Evolutionary conservation across 2,329 filamentous ascomycete species (phyloP), one percentile per base, ranked within the genome.

Genomic region (Nigrospora osmanthi): DNA sequence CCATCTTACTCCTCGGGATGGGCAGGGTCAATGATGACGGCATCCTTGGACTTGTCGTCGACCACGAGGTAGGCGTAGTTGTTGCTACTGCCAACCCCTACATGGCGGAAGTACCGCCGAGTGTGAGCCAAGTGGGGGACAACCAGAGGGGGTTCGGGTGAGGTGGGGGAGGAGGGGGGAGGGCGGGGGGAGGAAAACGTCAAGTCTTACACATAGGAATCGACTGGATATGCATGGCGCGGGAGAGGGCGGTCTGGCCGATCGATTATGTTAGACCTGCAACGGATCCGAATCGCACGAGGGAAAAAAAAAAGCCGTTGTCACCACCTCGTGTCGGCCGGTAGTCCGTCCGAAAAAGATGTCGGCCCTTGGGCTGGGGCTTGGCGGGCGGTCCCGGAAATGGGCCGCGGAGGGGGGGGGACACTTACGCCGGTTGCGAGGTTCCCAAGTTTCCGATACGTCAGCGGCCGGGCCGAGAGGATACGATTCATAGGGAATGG

Each of bases 21-120:
- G 11, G 87, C 87, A 38, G 87, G 87, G 62, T 93, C 87, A 54
- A 93, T 82, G 54, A 93, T 83, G 46, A 85, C 75, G 41, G 83
- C 82, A 64, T 89, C 86, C 62, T 85, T 83, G 54, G 84, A 84
- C 62, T 84, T 85, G 58, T 91, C 79, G 57, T 89, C 85, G 48
- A 87, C 71, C 38, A 93, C 81, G 32, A 93, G 75, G 62, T 93
- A 93, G 58, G 87, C 85, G 67, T 91, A 93, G 71, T 93, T 93
- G 67, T 93, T 83, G 59, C 81, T 76, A 58, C 66, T 82, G 43
- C 86, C 87, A 69, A 79, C 81, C 85, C 86, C 86, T 90, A 28
- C 23, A 46, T 35, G 40, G 40, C 31, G 38, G 43, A 15, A 34
- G n/a, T n/a, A 13, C 36, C 12, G 13, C 4, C 17, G 31, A 28